Evolutionary conservation across 805 yeast species (phyloP), one percentile per base, ranked within the genome.

Genomic region (Tetrapisispora namnaoensis): DNA sequence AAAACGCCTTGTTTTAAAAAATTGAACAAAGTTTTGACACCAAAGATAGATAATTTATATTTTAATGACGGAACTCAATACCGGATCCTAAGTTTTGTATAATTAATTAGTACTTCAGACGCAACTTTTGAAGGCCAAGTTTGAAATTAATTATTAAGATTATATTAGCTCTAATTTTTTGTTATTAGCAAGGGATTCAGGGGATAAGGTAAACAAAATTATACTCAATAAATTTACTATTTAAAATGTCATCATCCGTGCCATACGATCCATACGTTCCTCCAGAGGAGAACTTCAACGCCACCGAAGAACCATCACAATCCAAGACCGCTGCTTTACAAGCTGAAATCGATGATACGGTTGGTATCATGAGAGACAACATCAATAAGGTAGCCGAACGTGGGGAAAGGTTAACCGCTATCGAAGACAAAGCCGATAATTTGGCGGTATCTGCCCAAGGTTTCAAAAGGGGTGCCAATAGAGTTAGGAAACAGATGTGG

Each of bases 401-500:
- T 68, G 97, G 97, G 53, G 96, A 91, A 63, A 81, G 95, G 55
- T 76, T 91, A 55, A 95, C 90, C 57, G 81, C 87, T 45, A 81
- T 91, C 58, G 95, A 90, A 62, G 91, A 86, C 65, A 86, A 88
- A 65, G 90, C 97, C 13, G 95, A 88, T 61, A 87, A 86, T 66
- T 76, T 91, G 58, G 95, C 95, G 37, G 86, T 82, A 43, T 79
- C 87, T 46, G 97, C 98, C 8, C 90, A 86, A 59, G 91, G 95
- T 37, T 91, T 91, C 73, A 86, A 95, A 67, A 79, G 95, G 65
- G 95, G 96, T 39, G 97, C 98, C 52, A 90, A 90, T 71, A 81
- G 93, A 59, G 96, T 91, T 46, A 86, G 98, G 71, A 91, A 89
- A 70, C 95, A 88, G 65, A 91, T 91, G 96, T 91, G 98, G 98